Percentiles rank a stretch among this genome's conserved stretches.
Conservation (phyloP, 805 yeast genomes). For the Saccharomycopsis fodiens region DNA sequence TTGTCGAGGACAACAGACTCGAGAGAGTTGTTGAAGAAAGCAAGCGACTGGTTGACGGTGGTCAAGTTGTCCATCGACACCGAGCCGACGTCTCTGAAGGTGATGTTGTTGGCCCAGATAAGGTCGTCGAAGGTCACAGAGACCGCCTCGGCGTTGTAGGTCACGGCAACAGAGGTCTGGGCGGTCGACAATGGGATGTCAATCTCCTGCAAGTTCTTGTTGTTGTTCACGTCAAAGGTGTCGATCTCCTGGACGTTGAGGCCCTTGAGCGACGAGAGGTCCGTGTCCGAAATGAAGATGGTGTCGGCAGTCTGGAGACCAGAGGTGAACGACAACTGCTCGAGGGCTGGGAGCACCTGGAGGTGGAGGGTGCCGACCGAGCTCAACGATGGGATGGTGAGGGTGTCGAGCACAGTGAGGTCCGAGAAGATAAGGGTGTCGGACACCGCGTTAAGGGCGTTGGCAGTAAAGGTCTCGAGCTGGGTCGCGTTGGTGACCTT, state of each 20-base stretch:
- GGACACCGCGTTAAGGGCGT: conserved; percentile 64
- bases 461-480: conserved; percentile 66
- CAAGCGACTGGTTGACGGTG: conserved; percentile 71
- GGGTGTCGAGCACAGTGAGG: conserved; percentile 57
- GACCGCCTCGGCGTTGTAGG: conserved; percentile 78
- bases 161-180: conserved; percentile 65
- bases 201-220: conserved; percentile 63
- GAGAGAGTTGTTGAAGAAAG: conserved; percentile 68
- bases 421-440: conserved; percentile 56
- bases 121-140: conserved; percentile 62
- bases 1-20: conserved; percentile 44
- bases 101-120: conserved; percentile 80
- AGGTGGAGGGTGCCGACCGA: conserved; percentile 76
- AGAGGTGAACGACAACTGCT: conserved; percentile 53
- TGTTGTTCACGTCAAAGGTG: conserved; percentile 82
- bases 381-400: conserved; percentile 71
- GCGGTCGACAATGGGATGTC: conserved; percentile 69
- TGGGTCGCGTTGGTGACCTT: conserved; percentile 55
- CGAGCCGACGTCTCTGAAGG: conserved; percentile 73
- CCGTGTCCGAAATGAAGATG: conserved; percentile 67
- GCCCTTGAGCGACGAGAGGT: conserved; percentile 61
- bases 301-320: conserved; percentile 70
- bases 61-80: conserved; percentile 63
- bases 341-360: conserved; percentile 82
- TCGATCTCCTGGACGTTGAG: conserved; percentile 35